phyloP scores from a whole-genome alignment of 495 filamentous ascomycete genomes.

The Penicillium nucicola region DNA sequence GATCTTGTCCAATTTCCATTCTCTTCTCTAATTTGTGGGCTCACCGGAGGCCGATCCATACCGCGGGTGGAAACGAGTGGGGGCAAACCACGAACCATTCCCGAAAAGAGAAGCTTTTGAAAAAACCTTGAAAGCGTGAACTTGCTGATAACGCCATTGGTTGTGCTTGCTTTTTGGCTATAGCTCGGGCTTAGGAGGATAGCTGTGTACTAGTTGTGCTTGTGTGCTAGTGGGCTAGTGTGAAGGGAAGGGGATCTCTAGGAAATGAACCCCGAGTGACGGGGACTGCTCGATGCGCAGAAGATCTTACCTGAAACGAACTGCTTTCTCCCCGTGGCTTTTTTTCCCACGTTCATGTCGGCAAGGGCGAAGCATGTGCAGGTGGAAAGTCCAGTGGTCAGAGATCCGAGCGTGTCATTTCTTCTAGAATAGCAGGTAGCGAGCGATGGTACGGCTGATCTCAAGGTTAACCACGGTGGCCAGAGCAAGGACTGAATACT shows the following conservation, averaged over 20 bases:
- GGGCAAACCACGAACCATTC: background rate
- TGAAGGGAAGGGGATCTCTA: background rate
- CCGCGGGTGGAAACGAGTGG: constrained; percentile 4
- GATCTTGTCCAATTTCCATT: background rate
- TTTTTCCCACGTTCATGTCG: constrained; percentile 8
- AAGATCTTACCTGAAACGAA: constrained; percentile 20
- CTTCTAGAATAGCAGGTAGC: background rate
- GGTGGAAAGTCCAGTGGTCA: background rate
- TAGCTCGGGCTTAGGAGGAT: background rate
- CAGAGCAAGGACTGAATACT: background rate
- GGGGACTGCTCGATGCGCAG: constrained; percentile 8
- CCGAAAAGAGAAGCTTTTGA: background rate
- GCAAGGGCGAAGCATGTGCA: background rate
- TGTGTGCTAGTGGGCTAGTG: background rate
- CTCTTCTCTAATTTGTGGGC: background rate
- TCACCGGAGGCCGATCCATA: background rate
- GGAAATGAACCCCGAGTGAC: background rate
- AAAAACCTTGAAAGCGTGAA: background rate
- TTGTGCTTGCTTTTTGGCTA: background rate
- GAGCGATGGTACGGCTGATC: constrained; percentile 1
- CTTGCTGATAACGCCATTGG: constrained; percentile 20
- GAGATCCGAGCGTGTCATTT: background rate
- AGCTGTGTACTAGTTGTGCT: background rate
- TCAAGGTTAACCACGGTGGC: background rate
- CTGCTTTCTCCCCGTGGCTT: background rate